phyloP scores from a whole-genome alignment of 345 rosid genomes.

The Microthlaspi erraticum region DNA sequence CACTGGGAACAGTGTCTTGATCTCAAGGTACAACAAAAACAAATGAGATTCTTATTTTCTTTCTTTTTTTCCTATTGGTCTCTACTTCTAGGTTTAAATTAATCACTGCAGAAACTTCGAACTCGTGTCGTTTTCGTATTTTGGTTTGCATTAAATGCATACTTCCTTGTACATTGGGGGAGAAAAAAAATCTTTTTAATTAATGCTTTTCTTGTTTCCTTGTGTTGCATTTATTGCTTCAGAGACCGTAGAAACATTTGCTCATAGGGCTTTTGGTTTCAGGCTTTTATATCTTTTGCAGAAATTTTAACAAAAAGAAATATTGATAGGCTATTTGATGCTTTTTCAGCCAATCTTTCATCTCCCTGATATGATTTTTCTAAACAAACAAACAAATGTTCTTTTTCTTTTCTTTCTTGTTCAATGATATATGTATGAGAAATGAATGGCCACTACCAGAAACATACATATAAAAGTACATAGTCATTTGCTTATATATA shows the following conservation, averaged over 20 bases:
- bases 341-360: slow-evolving; percentile 19
- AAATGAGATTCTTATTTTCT: slow-evolving; percentile 10
- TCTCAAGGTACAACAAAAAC: slow-evolving; percentile 61
- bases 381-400: slow-evolving; percentile 13
- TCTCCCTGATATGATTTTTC: not conserved
- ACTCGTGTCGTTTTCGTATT: slow-evolving; percentile 46
- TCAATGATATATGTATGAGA: slow-evolving; percentile 29
- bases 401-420: not conserved
- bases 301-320: not conserved
- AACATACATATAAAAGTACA: slow-evolving; percentile 27
- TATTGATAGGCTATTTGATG: not conserved
- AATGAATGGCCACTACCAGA: slow-evolving; percentile 28
- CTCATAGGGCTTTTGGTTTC: slow-evolving; percentile 32
- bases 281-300: slow-evolving; percentile 17
- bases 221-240: slow-evolving; percentile 50
- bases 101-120: slow-evolving; percentile 41
- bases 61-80: not conserved
- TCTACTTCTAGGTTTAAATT: slow-evolving; percentile 38
- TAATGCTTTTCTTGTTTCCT: slow-evolving; percentile 42
- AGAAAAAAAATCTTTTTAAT: not conserved
- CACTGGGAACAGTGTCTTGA: slow-evolving; percentile 99
- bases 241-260: slow-evolving; percentile 22
- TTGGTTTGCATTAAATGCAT: slow-evolving; percentile 61
- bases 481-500: slow-evolving; percentile 42
- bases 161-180: slow-evolving; percentile 7